Percentiles rank a stretch among this genome's conserved stretches.
Evolutionary conservation across 2,329 filamentous ascomycete species (phyloP).

Genomic region (Aureobasidium lini): DNA sequence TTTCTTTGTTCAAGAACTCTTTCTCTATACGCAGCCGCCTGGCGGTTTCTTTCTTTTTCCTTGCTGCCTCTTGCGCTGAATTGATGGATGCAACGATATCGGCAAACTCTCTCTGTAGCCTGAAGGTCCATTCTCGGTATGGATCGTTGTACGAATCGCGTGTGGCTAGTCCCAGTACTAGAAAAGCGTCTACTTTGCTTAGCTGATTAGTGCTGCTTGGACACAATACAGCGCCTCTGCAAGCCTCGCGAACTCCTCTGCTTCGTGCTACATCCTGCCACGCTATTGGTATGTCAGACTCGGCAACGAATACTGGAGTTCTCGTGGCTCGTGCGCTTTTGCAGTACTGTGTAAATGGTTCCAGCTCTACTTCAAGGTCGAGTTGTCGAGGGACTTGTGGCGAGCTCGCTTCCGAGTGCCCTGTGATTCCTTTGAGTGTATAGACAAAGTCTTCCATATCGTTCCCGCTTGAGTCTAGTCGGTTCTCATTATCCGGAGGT

Average conservation of each 20-base stretch:
- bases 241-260: background rate
- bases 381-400: background rate
- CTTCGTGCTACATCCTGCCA: background rate
- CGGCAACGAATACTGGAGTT: background rate
- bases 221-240: slow-evolving; percentile 5
- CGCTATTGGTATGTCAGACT: background rate
- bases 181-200: slow-evolving; percentile 8
- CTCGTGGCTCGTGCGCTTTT: background rate
- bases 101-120: slow-evolving; percentile 10
- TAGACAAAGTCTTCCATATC: background rate
- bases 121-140: slow-evolving; percentile 8
- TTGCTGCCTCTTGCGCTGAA: background rate
- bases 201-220: slow-evolving; percentile 8
- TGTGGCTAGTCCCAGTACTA: slow-evolving; percentile 12
- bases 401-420: too few relatives aligned
- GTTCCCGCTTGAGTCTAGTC: background rate
- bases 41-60: background rate
- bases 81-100: slow-evolving; percentile 10
- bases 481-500: background rate
- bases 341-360: background rate
- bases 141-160: slow-evolving; percentile 9
- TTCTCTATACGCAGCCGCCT: background rate
- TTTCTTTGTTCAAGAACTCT: background rate
- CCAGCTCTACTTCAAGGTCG: background rate
- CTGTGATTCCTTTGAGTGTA: background rate